Base-by-base conservation (phyloP, 1,284 basidiomycete genomes). In the Heterobasidion parviporum region DNA sequence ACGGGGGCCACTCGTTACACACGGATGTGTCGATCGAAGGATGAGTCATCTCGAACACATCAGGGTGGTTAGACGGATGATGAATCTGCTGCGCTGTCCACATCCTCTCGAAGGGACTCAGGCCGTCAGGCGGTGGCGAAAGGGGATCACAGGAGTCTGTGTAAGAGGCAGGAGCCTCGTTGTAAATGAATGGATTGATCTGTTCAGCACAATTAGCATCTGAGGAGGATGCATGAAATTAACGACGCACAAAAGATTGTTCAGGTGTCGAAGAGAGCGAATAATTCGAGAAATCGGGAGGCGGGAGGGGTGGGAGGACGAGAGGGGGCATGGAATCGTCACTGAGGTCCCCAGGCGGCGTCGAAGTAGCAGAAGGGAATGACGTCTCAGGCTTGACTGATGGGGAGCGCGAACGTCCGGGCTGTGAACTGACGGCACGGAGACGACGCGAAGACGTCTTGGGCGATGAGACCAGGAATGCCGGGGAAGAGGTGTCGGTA, bases 111-210 rank as follows among this genome's bases (percentile, higher is more conserved):
- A 54, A 18, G 54, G 47, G 62, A 54, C 46, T 56, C 55, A 53
- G 58, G 56, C 18, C 48, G 43, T 45, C 60, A 55, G 60, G 57
- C 56, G 44, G 47, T 36, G 62, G 55, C 41, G 55, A 61, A 60
- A 69, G 64, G 6, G 70, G 69, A 58, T 71, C 69, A 58, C 64
- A 70, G 36, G 66, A 52, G 33, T 65, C 62, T 48, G 61, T 59
- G 46, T 65, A 58, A 58, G 61, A 48, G 33, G 66, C 61, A 50
- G 63, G 57, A 59, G 63, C 56, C 43, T 68, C 66, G 58, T 74
- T 64, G 67, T 79, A 77, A 63, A 80, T 72, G 71, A 82, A 85
- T 54, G 74, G 67, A 64, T 67, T 70, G 58, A 79, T 72, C 71
- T 73, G 61, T 35, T 18, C n/a, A 46, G 52, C 43, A 46, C 47